A percentile compares a stretch with the other conserved stretches of the same genome.
Evolutionary conservation across 192 early-diverging fungal species (phyloP).

Genomic region (Podila epicladia): DNA sequence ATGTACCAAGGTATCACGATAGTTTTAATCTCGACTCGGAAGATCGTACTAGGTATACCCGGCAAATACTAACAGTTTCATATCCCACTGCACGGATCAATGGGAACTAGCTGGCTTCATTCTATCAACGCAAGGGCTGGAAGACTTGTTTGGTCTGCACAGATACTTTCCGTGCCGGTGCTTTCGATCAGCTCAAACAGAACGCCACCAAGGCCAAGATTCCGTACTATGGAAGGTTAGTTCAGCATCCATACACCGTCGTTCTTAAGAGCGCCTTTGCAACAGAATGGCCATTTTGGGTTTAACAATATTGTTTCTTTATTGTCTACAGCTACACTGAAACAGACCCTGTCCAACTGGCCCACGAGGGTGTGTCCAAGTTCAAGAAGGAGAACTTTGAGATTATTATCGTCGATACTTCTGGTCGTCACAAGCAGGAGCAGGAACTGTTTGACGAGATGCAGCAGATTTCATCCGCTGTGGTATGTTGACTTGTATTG

Average conservation of each 20-base stretch:
- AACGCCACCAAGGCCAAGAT: slow-evolving; percentile 98
- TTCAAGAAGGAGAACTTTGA: slow-evolving; percentile 95
- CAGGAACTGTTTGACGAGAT: slow-evolving; percentile 95
- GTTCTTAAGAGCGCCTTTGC: not conserved
- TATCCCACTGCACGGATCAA: not conserved
- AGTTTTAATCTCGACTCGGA: not conserved
- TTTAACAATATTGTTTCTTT: not conserved
- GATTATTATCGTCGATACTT: slow-evolving; percentile 98
- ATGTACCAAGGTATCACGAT: slow-evolving; percentile 80
- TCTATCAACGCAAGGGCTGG: slow-evolving; percentile 95
- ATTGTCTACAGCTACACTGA: slow-evolving; percentile 83
- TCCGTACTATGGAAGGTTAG: slow-evolving; percentile 87
- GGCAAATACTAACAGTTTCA: no score
- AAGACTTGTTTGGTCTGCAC: slow-evolving; percentile 93
- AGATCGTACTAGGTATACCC: not conserved
- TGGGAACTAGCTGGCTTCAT: slow-evolving; percentile 70
- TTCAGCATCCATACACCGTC: no score
- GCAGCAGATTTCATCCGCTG: slow-evolving; percentile 90
- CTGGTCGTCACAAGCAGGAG: slow-evolving; percentile 96
- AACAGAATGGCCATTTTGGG: no score
- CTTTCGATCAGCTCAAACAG: slow-evolving; percentile 98
- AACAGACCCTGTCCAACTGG: slow-evolving; percentile 91
- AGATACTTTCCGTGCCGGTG: slow-evolving; percentile 98
- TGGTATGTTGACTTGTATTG: slow-evolving; percentile 52
- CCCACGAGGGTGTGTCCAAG: slow-evolving; percentile 91